Conservation (phyloP, 345 rosid genomes). For the Populus deltoides region DNA sequence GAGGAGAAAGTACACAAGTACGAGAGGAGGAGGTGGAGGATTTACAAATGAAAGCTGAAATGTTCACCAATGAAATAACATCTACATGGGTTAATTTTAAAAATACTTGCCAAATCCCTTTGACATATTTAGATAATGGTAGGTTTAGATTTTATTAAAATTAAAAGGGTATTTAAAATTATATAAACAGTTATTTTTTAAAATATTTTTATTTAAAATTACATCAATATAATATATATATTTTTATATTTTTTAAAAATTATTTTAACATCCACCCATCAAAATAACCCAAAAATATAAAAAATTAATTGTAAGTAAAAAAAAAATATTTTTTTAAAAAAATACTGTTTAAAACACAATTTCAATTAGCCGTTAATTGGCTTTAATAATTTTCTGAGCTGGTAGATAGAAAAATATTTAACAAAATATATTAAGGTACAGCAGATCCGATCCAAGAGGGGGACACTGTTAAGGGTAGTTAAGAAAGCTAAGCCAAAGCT, state of each 20-base stretch:
- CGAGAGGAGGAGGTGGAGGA: not conserved
- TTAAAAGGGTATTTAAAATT: too few species aligned
- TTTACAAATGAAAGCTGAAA: not conserved
- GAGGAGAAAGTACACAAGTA: not conserved
- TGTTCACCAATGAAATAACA: not conserved
- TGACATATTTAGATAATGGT: not conserved
- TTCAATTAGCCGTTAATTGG: not conserved
- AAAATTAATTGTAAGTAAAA: too few species aligned
- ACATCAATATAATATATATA: too few species aligned
- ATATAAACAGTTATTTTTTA: fast-evolving
- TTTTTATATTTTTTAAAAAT: too few species aligned
- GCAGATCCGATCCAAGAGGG: not conserved
- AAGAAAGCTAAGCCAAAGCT: slow-evolving; percentile 1
- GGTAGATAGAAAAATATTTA: not conserved
- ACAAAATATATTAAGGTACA: too few species aligned
- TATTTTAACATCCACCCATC: fast-evolving
- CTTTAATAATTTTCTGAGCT: not conserved
- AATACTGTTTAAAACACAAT: too few species aligned
- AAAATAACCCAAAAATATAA: too few species aligned
- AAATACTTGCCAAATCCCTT: not conserved
- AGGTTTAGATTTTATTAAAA: not conserved
- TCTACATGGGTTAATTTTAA: not conserved
- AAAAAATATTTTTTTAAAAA: too few species aligned
- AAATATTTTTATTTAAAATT: too few species aligned
- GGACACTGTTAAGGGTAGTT: not conserved